Base-by-base conservation (phyloP, 2,329 filamentous ascomycete genomes). In the Colletotrichum sp. region DNA sequence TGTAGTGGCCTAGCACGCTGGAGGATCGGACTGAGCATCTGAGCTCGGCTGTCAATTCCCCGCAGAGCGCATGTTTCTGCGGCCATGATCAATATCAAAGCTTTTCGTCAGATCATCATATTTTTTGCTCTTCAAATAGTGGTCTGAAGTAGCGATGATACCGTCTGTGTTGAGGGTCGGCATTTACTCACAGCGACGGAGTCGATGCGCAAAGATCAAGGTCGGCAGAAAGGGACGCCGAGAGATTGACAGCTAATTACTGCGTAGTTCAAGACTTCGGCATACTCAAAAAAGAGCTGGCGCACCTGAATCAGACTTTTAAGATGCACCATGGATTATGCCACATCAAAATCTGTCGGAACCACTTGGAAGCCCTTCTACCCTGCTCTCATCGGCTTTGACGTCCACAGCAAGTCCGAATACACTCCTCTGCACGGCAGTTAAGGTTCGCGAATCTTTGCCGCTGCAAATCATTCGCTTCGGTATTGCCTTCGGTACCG, bases 341-440 rank as follows among this genome's bases (percentile, higher is more conserved):
- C 13, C 55, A 8, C 27, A 6, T 1, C 3, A 58, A 22, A 4
- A 22, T 22, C 43, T 13, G 0, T 52, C n/a, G 10, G n/a, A 13
- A 52, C 43, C 12, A 13, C 10, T 13, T 52, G 6, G 2, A 52
- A 52, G 10, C n/a, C n/a, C n/a, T 0, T 13, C 43, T 52, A 13
- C 43, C n/a, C 43, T 52, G 6, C 43, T 22, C n/a, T 4, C 6
- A 18, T 52, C 12, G 43, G n/a, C n/a, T 52, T 4, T 8, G 43
- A 52, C n/a, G 43, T 52, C n/a, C 22, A 25, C 43, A 22, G n/a
- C 10, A 22, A 13, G n/a, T 52, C 6, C 10, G 3, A 52, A 22
- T 8, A 52, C 43, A 25, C 0, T 52, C n/a, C 10, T 22, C n/a
- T 52, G 1, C 0, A 22, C 0, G 43, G 22, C 0, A 4, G 6